phyloP scores from a whole-genome alignment of 2,329 filamentous ascomycete genomes.

The Ilyonectria mors-panacis region DNA sequence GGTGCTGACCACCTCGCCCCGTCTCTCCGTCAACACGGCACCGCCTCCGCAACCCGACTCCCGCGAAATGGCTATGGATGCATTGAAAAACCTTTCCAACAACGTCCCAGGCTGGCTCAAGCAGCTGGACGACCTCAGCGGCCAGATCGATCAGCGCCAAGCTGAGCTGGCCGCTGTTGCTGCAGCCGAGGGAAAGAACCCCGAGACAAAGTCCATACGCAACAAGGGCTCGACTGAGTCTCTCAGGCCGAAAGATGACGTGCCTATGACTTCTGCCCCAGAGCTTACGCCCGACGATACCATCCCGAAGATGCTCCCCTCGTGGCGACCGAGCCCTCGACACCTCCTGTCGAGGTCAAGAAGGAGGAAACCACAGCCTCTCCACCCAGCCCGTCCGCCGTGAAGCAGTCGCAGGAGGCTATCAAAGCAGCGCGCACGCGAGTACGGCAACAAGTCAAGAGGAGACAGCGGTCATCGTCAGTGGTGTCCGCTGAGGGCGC shows the following conservation, averaged over 20 bases:
- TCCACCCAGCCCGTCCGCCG: slow-evolving; percentile 40
- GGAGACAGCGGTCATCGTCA: slow-evolving; percentile 66
- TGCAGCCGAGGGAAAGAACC: slow-evolving; percentile 44
- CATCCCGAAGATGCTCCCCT: slow-evolving; percentile 39
- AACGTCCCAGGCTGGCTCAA: slow-evolving; percentile 74
- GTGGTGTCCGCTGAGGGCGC: slow-evolving; percentile 65
- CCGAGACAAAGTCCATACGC: slow-evolving; percentile 60
- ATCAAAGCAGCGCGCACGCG: slow-evolving; percentile 57
- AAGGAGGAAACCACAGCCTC: slow-evolving; percentile 31
- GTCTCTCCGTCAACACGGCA: slow-evolving; percentile 48
- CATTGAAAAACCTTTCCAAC: slow-evolving; percentile 67
- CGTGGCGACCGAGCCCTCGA: slow-evolving; percentile 27
- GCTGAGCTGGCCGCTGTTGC: slow-evolving; percentile 69
- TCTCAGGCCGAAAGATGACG: slow-evolving; percentile 65
- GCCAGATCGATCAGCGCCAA: slow-evolving; percentile 74
- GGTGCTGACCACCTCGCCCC: slow-evolving; percentile 52
- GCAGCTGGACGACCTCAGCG: slow-evolving; percentile 72
- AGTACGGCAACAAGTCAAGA: slow-evolving; percentile 64
- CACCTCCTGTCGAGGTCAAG: slow-evolving; percentile 48
- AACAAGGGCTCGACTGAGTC: slow-evolving; percentile 70
- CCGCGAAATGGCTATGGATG: slow-evolving; percentile 65
- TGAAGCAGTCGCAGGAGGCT: slow-evolving; percentile 61
- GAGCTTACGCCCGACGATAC: slow-evolving; percentile 34
- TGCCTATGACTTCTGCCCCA: slow-evolving; percentile 41
- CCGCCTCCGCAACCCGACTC: slow-evolving; percentile 47